These are phyloP conservation scores for Aspergillus incahuasiensis DNA, from an alignment of 495 filamentous ascomycete species.

Conservation along the genomic window DNA sequence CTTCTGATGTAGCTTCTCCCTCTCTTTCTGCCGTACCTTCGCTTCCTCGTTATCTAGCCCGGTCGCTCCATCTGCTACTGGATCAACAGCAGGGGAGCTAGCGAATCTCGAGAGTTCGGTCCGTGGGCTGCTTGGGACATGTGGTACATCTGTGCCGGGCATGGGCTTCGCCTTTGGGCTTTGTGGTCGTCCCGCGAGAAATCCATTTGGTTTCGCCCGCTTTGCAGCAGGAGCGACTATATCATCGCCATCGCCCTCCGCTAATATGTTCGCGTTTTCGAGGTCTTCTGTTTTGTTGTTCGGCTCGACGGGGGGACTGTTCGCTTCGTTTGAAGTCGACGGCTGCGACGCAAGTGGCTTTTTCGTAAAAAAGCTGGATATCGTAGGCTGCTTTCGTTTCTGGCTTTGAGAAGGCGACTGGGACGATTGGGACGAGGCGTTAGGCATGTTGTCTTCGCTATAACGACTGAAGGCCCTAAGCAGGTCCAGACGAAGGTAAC, in stretches of 20 bases:
- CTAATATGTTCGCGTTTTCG: constrained; percentile 17
- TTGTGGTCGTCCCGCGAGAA: constrained; percentile 13
- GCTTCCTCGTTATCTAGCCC: constrained; percentile 46
- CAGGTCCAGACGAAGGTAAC: too few species aligned
- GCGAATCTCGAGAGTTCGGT: constrained; percentile 40
- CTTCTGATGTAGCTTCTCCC: constrained; percentile 71
- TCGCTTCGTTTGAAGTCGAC: constrained; percentile 11
- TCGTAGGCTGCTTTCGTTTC: constrained; percentile 68
- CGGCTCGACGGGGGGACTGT: not conserved
- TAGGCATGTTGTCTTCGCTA: constrained; percentile 25
- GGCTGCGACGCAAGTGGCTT: constrained; percentile 40
- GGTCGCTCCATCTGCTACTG: not conserved
- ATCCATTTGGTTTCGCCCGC: constrained; percentile 26
- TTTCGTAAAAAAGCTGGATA: constrained; percentile 81
- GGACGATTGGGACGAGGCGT: constrained; percentile 36
- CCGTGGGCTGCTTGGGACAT: constrained; percentile 27
- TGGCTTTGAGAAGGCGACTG: constrained; percentile 37
- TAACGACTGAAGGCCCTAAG: too few species aligned
- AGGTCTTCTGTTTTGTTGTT: constrained; percentile 9
- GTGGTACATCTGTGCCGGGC: constrained; percentile 4
- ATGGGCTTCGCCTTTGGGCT: constrained; percentile 7
- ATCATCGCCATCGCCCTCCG: constrained; percentile 38
- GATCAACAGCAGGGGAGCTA: constrained; percentile 29
- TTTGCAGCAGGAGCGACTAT: constrained; percentile 38
- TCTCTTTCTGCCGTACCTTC: constrained; percentile 41